These are phyloP conservation scores for Penicillium roqueforti DNA, from an alignment of 495 filamentous ascomycete genomes.

Conservation along the genomic window DNA sequence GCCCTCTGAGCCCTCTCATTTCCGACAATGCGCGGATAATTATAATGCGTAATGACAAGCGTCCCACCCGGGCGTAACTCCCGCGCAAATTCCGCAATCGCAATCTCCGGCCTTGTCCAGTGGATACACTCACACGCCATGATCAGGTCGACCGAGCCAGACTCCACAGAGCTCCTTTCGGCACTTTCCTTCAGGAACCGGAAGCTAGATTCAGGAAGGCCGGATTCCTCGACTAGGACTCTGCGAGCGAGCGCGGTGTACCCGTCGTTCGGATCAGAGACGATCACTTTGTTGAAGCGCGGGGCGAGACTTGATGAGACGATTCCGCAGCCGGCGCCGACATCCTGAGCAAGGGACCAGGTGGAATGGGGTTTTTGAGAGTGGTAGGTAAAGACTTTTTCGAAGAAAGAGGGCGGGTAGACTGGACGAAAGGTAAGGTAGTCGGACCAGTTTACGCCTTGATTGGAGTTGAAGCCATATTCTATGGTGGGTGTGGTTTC, in stretches of 20 bases:
- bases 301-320: slow-evolving; percentile 1
- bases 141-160: background rate
- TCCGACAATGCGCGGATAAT: background rate
- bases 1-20: slow-evolving; percentile 4
- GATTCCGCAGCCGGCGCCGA: slow-evolving; percentile 6
- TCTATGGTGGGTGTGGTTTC: background rate
- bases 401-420: slow-evolving; percentile 5
- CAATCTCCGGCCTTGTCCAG: slow-evolving; percentile 2
- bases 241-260: slow-evolving; percentile 2
- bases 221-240: background rate
- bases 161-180: background rate
- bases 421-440: slow-evolving; percentile 5
- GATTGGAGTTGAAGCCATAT: slow-evolving; percentile 3
- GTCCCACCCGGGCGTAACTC: background rate
- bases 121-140: slow-evolving; percentile 6
- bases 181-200: background rate
- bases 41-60: slow-evolving; percentile 4
- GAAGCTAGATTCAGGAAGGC: background rate
- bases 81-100: slow-evolving; percentile 1
- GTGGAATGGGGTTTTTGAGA: background rate
- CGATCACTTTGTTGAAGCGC: slow-evolving; percentile 1
- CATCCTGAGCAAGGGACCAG: slow-evolving; percentile 1
- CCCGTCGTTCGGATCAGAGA: slow-evolving; percentile 6
- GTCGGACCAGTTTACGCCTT: slow-evolving; percentile 6
- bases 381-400: slow-evolving; percentile 4